These are phyloP conservation scores for Cylindricascospora bacillispora DNA, from an alignment of 1,139 yeast species.

Conservation along the genomic window DNA sequence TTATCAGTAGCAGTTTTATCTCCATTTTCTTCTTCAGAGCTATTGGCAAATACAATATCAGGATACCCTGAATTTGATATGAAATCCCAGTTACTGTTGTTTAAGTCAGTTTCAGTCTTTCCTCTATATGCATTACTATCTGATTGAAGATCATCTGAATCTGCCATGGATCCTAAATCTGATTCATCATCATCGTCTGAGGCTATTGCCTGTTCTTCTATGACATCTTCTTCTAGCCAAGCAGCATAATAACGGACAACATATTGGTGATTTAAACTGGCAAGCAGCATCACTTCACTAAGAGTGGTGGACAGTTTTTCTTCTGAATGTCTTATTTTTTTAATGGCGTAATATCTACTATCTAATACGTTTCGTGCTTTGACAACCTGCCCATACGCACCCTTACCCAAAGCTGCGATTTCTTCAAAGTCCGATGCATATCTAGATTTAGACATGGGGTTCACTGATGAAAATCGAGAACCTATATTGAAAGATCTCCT, in stretches of 20 bases:
- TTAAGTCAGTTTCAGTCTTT: conserved; percentile 15
- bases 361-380: conserved; percentile 87
- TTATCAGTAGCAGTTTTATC: conserved; percentile 6
- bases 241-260: conserved; percentile 95
- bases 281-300: conserved; percentile 83
- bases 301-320: conserved; percentile 68
- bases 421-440: conserved; percentile 85
- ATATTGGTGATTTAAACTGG: conserved; percentile 85
- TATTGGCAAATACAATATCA: conserved; percentile 45
- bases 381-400: conserved; percentile 96
- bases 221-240: conserved; percentile 73
- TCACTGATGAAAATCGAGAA: conserved; percentile 25
- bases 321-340: conserved; percentile 75
- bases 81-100: conserved; percentile 36
- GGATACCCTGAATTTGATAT: conserved; percentile 53
- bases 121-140: conserved; percentile 20
- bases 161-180: conserved; percentile 9
- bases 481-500: conserved; percentile 32
- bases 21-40: conserved; percentile 27
- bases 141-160: conserved; percentile 14
- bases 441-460: conserved; percentile 33
- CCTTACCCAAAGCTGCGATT: conserved; percentile 81
- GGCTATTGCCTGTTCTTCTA: conserved; percentile 35
- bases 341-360: conserved; percentile 89
- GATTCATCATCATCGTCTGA: conserved; percentile 23